Conservation (phyloP, 2,329 filamentous ascomycete genomes). For the Colletotrichum spaethianum region DNA sequence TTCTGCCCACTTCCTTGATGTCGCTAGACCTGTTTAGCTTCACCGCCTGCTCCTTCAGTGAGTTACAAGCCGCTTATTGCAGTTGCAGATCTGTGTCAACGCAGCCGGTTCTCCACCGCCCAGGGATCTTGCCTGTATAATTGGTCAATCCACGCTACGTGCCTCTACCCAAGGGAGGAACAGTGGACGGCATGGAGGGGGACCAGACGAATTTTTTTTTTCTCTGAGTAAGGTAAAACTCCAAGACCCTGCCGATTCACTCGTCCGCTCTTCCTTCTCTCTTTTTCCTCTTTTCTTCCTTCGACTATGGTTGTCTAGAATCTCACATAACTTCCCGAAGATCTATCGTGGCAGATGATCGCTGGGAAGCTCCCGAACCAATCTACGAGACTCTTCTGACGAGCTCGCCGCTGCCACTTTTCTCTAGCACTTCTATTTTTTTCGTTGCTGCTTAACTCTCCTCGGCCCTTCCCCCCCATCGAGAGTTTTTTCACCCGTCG, state of each 20-base stretch:
- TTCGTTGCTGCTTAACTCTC: constrained; percentile 19
- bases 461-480: constrained; percentile 2
- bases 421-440: constrained; percentile 21
- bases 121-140: constrained; percentile 35
- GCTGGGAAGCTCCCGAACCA: constrained; percentile 42
- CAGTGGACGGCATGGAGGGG: constrained; percentile 24
- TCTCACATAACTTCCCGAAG: constrained; percentile 41
- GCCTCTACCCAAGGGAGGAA: background rate
- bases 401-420: constrained; percentile 38
- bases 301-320: constrained; percentile 41
- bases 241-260: constrained; percentile 32
- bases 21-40: background rate
- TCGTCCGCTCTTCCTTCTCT: constrained; percentile 25
- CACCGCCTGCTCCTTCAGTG: constrained; percentile 28
- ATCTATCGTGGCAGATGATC: constrained; percentile 45
- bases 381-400: constrained; percentile 40
- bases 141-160: constrained; percentile 35
- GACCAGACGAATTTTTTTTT: constrained; percentile 35
- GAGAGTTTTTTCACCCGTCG: constrained; percentile 32
- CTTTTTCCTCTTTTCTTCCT: constrained; percentile 40
- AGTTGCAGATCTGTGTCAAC: constrained; percentile 36
- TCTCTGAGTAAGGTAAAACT: constrained; percentile 39
- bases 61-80: constrained; percentile 25
- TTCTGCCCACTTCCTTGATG: constrained; percentile 30
- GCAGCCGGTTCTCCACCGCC: constrained; percentile 16